These are phyloP conservation scores for Fusarium sp. DNA, from an alignment of 2,329 filamentous ascomycete genomes.

Conservation along the genomic window DNA sequence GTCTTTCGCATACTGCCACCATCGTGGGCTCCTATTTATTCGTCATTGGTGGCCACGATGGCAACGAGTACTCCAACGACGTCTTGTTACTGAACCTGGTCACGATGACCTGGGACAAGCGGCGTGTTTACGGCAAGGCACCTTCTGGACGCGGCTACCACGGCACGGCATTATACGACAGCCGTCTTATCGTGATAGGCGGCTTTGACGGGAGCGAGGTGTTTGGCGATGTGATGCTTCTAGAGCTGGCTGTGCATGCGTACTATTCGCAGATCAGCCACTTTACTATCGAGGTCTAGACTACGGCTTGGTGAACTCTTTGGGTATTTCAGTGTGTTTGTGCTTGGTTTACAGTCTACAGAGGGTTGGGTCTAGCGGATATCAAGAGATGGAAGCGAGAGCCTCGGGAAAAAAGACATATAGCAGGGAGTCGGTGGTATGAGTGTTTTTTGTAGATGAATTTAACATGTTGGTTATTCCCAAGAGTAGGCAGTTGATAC, in stretches of 20 bases:
- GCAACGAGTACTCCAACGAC: slow-evolving; percentile 76
- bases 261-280: slow-evolving; percentile 81
- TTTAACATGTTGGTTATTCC: slow-evolving; percentile 29
- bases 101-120: slow-evolving; percentile 79
- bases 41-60: slow-evolving; percentile 77
- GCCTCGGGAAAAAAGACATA: slow-evolving; percentile 23
- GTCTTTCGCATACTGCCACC: slow-evolving; percentile 76
- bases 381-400: slow-evolving; percentile 20
- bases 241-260: slow-evolving; percentile 76
- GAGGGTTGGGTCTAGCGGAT: slow-evolving; percentile 9
- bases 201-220: slow-evolving; percentile 77
- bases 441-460: slow-evolving; percentile 34
- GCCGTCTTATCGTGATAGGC: slow-evolving; percentile 71
- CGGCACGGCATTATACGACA: slow-evolving; percentile 73
- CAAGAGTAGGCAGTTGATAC: neutral
- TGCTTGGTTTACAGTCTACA: slow-evolving; percentile 16
- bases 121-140: slow-evolving; percentile 72
- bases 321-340: slow-evolving; percentile 25
- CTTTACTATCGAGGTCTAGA: slow-evolving; percentile 74
- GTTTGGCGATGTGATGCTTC: slow-evolving; percentile 74
- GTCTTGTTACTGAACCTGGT: slow-evolving; percentile 76
- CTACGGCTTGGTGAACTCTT: neutral
- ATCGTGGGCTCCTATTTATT: slow-evolving; percentile 78
- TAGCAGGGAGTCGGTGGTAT: slow-evolving; percentile 38
- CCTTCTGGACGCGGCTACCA: slow-evolving; percentile 76